Evolutionary conservation across 2,329 filamentous ascomycete species (phyloP).

Genomic region (Fusarium transvaalense): DNA sequence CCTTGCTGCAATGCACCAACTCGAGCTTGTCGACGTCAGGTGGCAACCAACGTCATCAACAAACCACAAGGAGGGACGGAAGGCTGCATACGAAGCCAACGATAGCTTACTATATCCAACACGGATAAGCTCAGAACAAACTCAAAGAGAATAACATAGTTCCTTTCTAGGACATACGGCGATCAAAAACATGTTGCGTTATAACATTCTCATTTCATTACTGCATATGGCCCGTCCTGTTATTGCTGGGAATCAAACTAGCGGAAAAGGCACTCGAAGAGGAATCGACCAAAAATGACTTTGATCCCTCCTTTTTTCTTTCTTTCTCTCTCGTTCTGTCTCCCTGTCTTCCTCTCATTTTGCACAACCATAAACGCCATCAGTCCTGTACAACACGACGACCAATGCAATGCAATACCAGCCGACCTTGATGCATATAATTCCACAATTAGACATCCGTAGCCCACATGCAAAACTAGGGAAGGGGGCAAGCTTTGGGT

Average conservation of each 20-base stretch:
- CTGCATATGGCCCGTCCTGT: constrained; percentile 37
- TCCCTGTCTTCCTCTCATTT: constrained; percentile 17
- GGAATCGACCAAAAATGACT: constrained; percentile 14
- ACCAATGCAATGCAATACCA: constrained; percentile 50
- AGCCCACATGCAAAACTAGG: constrained; percentile 41
- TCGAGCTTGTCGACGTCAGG: constrained; percentile 21
- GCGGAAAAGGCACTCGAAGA: constrained; percentile 22
- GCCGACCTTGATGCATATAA: constrained; percentile 50
- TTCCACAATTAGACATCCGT: constrained; percentile 52
- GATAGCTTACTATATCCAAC: constrained; percentile 16
- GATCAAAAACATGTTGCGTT: constrained; percentile 7
- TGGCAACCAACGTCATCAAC: constrained; percentile 38
- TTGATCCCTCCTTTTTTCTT: constrained; percentile 20
- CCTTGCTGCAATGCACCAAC: not conserved
- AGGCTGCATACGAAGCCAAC: constrained; percentile 16
- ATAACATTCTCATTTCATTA: constrained; percentile 44
- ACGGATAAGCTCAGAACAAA: constrained; percentile 21
- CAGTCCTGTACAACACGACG: constrained; percentile 45
- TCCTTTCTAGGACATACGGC: constrained; percentile 1
- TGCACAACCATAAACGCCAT: constrained; percentile 49
- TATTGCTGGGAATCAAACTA: constrained; percentile 36
- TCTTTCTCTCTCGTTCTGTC: not conserved
- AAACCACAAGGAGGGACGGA: constrained; percentile 2
- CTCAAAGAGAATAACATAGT: constrained; percentile 15
- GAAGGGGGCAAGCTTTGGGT: constrained; percentile 21